Base-by-base conservation (phyloP, 2,329 filamentous ascomycete species). In the Penicillium sp. region DNA sequence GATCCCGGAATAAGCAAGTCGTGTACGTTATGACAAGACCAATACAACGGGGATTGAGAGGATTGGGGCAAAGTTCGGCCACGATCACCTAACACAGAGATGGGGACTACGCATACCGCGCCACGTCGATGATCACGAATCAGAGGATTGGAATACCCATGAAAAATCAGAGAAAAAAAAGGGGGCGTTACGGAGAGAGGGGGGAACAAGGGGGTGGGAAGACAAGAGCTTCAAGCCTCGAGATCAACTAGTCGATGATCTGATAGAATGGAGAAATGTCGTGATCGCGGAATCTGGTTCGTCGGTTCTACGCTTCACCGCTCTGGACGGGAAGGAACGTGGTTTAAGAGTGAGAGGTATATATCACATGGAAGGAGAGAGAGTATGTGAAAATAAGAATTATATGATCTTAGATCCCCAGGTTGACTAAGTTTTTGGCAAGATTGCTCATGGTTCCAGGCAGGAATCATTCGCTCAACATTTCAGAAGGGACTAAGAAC, bases 211-310 rank as follows among this genome's bases (percentile, higher is more conserved):
- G 39, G 27, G 49, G 31, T 16, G 49, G 10, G 43, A 33, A 27
- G 29, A 21, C 29, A 31, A 48, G 37, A 49, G 50, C 27, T 39
- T 45, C 45, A 57, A 54, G 44, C 42, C 23, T 59, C 33, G 35
- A 51, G 56, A 54, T 55, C 55, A 44, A 53, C 55, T 59, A 59
- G 57, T 59, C 57, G 71, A 76, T 75, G 73, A 73, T 73, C 69
- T 73, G 71, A 76, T 76, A 67, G 62, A 71, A 74, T 74, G 74
- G 72, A 70, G 71, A 75, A 74, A 76, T 76, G 73, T 76, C 74
- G 74, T 75, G 71, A 76, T 76, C 70, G 71, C 65, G 46, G 26
- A 19, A 46, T 64, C 56, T 72, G 66, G 63, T 73, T 69, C 59
- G 71, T 63, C 68, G 53, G 65, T 65, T 48, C 19, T 19, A 45